Evolutionary conservation across 139 green algal genomes (phyloP), one percentile per base, ranked within the genome.

Genomic region (Diplosphaera chodatii): DNA sequence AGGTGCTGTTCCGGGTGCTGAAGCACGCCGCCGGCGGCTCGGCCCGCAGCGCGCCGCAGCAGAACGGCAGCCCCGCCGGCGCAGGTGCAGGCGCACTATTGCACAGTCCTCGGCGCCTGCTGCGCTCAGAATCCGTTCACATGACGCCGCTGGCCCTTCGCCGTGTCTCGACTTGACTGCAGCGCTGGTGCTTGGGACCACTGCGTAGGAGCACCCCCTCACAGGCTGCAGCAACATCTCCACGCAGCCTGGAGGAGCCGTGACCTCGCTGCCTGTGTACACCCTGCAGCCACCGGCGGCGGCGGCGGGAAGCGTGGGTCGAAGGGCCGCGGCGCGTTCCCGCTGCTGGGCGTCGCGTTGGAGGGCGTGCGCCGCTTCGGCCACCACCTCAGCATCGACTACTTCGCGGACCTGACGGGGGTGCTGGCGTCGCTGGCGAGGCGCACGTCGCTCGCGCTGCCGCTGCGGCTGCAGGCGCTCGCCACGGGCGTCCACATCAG

Each of bases 371-470:
- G 37, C 15, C 79, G 78, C 37, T 93, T 87, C 76, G 85, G 83
- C 22, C 89, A 94, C 78, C 83, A 91, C 40, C 87, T 94, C 72
- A 86, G 80, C 28, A 78, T 96, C 27, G 88, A 94, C 32, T 96
- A 93, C 83, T 90, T 94, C 73, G 81, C 78, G 20, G 88, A 92
- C 69, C 68, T 93, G 18, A 74, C 90, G 64, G 71, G 71, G 20
- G 78, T 85, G 28, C 71, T 85, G 40, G 64, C 79, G 56, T 69
- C 85, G 73, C 75, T 96, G 33, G 72, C 90, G 40, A 65, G 67
- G 1, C 31, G 65, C 32, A 70, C 71, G 33, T 72, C 68, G 0
- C 74, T 96, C 66, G 87, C 90, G 0, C 68, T 89, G 6, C 33
- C 70, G n/a, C 68, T 86, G 68, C 86, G 87, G 13, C 68, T 94